Base-by-base conservation (phyloP, 768 basidiomycete genomes). In the Tylopilus vinaceipallidus region DNA sequence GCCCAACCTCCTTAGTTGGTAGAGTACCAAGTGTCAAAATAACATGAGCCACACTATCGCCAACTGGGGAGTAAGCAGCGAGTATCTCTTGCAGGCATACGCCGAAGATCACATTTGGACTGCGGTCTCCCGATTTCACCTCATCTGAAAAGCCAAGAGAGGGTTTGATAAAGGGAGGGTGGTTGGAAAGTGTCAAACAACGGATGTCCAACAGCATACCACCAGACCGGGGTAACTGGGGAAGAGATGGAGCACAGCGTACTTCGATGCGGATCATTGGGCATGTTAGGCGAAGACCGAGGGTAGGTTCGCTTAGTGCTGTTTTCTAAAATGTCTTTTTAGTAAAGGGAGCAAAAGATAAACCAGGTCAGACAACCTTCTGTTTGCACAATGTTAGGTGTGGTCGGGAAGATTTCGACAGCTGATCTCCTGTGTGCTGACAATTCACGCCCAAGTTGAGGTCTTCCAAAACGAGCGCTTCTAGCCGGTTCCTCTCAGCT, bases 191-290 rank as follows among this genome's bases (percentile, higher is more conserved):
- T 7, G 50, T 64, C 19, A 88, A 55, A 45, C 74, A 71, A 60
- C 84, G 80, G 1, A 88, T 44, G 58, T 91, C 88, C 29, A 88
- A 23, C 14, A 88, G 68, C 5, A 90, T 52, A 22, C 80, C 78
- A 5, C 92, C 91, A 37, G 91, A 91, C 22, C 88, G 80, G 16
- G 73, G 74, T 7, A 62, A 33, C 22, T 56, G 66, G 2, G 63
- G 63, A 17, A 71, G 62, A 5, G 83, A 83, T 26, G 89, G 74
- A 6, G 84, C 82, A 60, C 80, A 84, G 40, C 88, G 80, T 42
- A 86, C 61, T 62, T 92, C 79, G 19, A 86, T 38, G 17, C 92
- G 82, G 38, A 93, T 60, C 68, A 85, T 71, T 13, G 79, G 68
- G 27, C 84, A 73, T 17, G 63, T 65, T 34, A 87, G 56, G 2